Percentiles rank a stretch among this genome's conserved stretches.
Evolutionary conservation across 2,329 filamentous ascomycete species (phyloP).

Genomic region (Microthyrium microscopicum): DNA sequence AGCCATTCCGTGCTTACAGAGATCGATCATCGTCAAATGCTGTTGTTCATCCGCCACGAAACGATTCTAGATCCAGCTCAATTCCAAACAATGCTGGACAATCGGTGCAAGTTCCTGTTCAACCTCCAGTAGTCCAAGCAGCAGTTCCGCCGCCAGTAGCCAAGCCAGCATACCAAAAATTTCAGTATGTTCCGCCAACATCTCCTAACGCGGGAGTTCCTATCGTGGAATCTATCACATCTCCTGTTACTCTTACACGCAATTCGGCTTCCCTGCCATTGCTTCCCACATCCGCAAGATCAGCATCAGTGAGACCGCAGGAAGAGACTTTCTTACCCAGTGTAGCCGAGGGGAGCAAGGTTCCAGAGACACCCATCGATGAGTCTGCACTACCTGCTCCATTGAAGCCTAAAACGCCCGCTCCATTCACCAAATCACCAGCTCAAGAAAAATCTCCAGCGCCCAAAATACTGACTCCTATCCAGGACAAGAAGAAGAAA

Average conservation of each 20-base stretch:
- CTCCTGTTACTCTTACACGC: conserved; percentile 3
- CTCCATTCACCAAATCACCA: conserved; percentile 6
- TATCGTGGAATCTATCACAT: background rate
- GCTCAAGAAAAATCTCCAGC: background rate
- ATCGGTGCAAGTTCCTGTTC: no score
- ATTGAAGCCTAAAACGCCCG: conserved; percentile 14
- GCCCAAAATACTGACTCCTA: conserved; percentile 1
- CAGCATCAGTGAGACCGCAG: background rate
- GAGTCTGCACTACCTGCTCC: background rate
- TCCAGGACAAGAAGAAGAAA: background rate
- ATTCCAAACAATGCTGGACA: no score
- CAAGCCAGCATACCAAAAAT: conserved; percentile 5
- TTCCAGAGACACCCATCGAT: background rate
- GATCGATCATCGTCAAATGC: no score
- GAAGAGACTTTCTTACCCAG: background rate
- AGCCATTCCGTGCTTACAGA: no score
- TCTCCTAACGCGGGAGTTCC: background rate
- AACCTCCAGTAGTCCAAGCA: no score
- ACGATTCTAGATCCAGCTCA: no score
- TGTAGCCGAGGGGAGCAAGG: background rate
- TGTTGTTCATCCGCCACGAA: no score
- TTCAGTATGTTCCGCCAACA: background rate
- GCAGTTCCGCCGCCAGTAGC: background rate
- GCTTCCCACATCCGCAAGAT: background rate
- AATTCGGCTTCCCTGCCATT: conserved; percentile 5